Percentiles rank a stretch among this genome's conserved stretches.
phyloP scores from a whole-genome alignment of 1,139 yeast genomes.

The Meyerozyma carpophila region DNA sequence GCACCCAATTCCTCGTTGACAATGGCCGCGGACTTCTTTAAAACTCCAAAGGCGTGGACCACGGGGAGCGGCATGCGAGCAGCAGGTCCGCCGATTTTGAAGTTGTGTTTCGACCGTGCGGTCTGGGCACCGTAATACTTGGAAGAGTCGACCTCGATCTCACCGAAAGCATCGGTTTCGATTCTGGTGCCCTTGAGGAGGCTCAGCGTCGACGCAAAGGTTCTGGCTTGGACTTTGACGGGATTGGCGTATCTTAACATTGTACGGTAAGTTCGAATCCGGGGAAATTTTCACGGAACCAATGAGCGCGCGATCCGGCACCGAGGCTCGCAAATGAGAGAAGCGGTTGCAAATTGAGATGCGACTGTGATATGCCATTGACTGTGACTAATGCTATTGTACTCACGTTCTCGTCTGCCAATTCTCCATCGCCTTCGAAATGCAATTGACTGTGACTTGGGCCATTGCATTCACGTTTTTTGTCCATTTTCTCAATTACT shows the following conservation, averaged over 20 bases:
- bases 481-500: not conserved
- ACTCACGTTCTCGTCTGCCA: too few species aligned
- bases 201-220: constrained; percentile 20
- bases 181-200: constrained; percentile 44
- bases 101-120: constrained; percentile 87
- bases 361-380: too few species aligned
- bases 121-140: constrained; percentile 99
- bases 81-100: constrained; percentile 89
- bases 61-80: constrained; percentile 91
- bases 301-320: not conserved
- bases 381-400: too few species aligned
- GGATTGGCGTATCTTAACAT: constrained; percentile 29
- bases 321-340: not conserved
- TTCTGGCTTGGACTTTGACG: constrained; percentile 18
- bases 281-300: constrained; percentile 1
- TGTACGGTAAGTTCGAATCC: not conserved
- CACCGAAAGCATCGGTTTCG: constrained; percentile 96
- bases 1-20: constrained; percentile 79
- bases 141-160: constrained; percentile 78
- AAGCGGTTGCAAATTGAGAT: not conserved
- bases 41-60: constrained; percentile 84
- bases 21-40: constrained; percentile 92
- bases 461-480: too few species aligned
- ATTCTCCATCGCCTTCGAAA: too few species aligned
- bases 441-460: too few species aligned